Base-by-base conservation (phyloP, 306 rosid genomes). In the Cyclanthera cordifolia region DNA sequence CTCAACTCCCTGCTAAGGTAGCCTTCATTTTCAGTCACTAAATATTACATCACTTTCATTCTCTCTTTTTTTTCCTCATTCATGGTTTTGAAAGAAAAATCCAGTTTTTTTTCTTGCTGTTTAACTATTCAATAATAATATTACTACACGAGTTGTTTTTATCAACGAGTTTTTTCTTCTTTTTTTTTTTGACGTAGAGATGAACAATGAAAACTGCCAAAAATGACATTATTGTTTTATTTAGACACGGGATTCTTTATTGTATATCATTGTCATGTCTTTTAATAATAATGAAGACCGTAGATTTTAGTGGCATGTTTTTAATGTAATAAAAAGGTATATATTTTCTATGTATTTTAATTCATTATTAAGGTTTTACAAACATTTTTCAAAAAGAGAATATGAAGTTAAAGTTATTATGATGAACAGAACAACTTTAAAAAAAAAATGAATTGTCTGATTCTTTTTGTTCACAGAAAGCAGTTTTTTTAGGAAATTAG, bases 1-100 rank as follows among this genome's bases (percentile, higher is more conserved):
- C 98, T 13, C 79, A 83, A 0, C 84, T 86, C 67, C 85, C 96
- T 69, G 14, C 89, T 13, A 93, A 89, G 96, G 98, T 93, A 56
- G 27, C 32, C 32, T 24, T 55, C 16, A 10, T 1, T 8, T 23
- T 55, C 25, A n/a, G n/a, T 2, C 7, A 7, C 11, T 37, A 37
- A 37, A 37, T 37, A 37, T 37, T 37, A 37, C 8, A 37, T 12
- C 4, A 43, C 15, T 11, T 43, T 46, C 6, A 15, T 47, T 47
- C 4, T 4, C 16, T 34, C 7, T 34, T 34, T 6, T 34, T 34
- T 34, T 34, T 34, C 7, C 7, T 34, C 8, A 7, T 34, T 9
- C 7, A 34, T 4, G 5, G 41, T 4, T 34, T 34, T 34, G 8
- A 4, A 34, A 34, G 7, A 34, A 34, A 34, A 1, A 34, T n/a